Conservation (phyloP, 176 grass and related monocot species). For the Ensete glaucum region DNA sequence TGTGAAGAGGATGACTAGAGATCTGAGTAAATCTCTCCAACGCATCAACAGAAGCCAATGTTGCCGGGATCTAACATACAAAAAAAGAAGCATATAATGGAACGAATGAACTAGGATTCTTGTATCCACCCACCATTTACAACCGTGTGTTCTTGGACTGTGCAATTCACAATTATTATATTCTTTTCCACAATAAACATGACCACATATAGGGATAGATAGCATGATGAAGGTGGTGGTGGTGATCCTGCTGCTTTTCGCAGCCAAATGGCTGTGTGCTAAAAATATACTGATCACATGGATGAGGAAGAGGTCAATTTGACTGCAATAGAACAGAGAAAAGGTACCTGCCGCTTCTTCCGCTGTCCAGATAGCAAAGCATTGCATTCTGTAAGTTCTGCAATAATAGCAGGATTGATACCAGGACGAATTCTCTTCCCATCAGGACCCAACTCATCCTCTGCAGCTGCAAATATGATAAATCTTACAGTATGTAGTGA, state of each 20-base stretch:
- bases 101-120: background rate
- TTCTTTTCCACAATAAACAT: background rate
- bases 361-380: constrained; percentile 84
- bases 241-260: too few relatives aligned
- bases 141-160: background rate
- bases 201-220: too few relatives aligned
- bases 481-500: background rate
- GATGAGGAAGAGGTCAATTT: background rate
- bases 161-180: background rate
- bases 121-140: background rate
- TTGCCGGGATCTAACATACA: constrained; percentile 46
- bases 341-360: constrained; percentile 87
- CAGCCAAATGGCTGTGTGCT: too few relatives aligned
- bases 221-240: too few relatives aligned
- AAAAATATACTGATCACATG: too few relatives aligned
- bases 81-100: background rate
- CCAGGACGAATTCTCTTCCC: constrained; percentile 90
- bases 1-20: constrained; percentile 92
- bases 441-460: constrained; percentile 80
- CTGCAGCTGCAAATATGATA: constrained; percentile 35
- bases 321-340: background rate
- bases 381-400: constrained; percentile 91
- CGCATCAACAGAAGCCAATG: constrained; percentile 54
- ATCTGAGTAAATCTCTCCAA: constrained; percentile 86
- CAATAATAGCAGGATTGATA: constrained; percentile 72